A percentile compares a stretch with the other conserved stretches of the same genome.
phyloP scores from a whole-genome alignment of 495 filamentous ascomycete species.

The Penicillium simplicissimum region DNA sequence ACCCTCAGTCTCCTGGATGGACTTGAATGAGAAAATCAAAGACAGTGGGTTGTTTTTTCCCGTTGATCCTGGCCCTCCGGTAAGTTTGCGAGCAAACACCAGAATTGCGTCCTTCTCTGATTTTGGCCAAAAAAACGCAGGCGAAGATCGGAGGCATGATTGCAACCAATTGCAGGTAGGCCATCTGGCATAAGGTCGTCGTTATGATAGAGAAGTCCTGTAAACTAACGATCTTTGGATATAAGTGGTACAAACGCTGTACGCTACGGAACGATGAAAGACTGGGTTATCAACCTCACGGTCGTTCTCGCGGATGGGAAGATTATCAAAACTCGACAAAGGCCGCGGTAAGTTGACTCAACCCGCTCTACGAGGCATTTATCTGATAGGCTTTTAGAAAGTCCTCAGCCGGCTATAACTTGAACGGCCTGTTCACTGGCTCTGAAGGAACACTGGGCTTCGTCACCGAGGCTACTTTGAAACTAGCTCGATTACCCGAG shows the following conservation, averaged over 20 bases:
- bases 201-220: too few species aligned
- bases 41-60: too few species aligned
- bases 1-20: too few species aligned
- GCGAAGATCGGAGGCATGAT: too few species aligned
- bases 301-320: neutral
- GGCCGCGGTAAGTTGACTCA: neutral
- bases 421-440: neutral
- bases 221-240: too few species aligned
- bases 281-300: neutral
- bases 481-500: neutral
- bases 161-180: too few species aligned
- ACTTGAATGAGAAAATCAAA: too few species aligned
- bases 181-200: too few species aligned
- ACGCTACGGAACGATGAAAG: neutral
- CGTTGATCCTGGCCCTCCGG: too few species aligned
- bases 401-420: neutral
- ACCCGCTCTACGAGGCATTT: neutral
- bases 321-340: neutral
- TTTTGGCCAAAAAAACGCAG: too few species aligned
- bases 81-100: too few species aligned
- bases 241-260: neutral
- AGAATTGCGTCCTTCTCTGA: too few species aligned
- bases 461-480: neutral
- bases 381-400: neutral
- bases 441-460: neutral